Base-by-base conservation (phyloP, 805 yeast genomes). In the Brettanomyces anomalus region DNA sequence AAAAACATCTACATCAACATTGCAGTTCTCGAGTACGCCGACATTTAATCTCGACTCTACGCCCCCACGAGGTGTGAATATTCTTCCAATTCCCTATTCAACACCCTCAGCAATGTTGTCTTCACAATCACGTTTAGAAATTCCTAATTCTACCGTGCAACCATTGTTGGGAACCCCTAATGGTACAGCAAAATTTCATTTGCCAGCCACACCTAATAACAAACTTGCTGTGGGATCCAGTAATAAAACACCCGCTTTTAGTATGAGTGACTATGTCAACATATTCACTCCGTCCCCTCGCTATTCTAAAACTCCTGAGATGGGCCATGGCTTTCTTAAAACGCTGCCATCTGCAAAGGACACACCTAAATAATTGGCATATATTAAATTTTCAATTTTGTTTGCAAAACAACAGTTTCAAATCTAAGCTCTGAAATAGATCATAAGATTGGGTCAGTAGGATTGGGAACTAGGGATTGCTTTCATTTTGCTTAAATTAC, bases 221-320 rank as follows among this genome's bases (percentile, higher is more conserved):
- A 49, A 42, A 36, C 33, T 35, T 20, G 14, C 40, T 10, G 35
- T 33, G 28, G 43, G 44, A 38, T 39, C 42, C 60, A 72, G 7
- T 15, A 53, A 52, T 32, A 61, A 62, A 49, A 81, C 85, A 0
- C 82, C 82, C 1, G 83, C 81, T 2, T 85, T 85, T 65, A 85
- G 85, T 60, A 77, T 85, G 79, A 80, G 77, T 56, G 95, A 85
- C 57, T 85, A 84, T 57, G 82, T 86, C 33, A 82, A 85, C 56
- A 71, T 83, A 48, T 80, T 81, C 56, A 79, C 89, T 1, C 93
- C 93, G 3, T 77, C 85, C 8, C 84, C 84, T 19, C 50, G 67
- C n/a, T 58, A 52, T 24, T 44, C 56, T 5, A 56, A 64, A 36
- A 66, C 71, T 0, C 71, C 72, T 3, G 70, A 61, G 43, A 43